These are phyloP conservation scores for Talaromyces sp. DNA, from an alignment of 2,329 filamentous ascomycete species.

Conservation along the genomic window DNA sequence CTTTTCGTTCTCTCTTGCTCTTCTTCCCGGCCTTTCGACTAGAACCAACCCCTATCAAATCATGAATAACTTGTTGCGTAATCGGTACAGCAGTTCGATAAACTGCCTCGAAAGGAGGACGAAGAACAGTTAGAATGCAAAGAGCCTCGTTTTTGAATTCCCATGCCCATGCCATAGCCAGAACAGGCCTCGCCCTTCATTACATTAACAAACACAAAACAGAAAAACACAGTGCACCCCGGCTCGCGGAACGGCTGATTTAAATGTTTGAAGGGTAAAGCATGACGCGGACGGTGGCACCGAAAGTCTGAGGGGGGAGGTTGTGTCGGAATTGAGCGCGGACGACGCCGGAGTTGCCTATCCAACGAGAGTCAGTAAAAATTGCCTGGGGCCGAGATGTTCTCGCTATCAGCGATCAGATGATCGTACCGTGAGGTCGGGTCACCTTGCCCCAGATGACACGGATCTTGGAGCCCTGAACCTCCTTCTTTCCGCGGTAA, in stretches of 20 bases:
- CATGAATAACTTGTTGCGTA: neutral
- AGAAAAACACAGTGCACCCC: slow-evolving; percentile 16
- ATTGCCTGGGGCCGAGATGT: neutral
- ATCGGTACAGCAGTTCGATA: neutral
- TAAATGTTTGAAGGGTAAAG: slow-evolving; percentile 98
- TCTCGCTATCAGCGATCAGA: neutral
- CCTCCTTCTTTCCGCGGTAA: slow-evolving; percentile 91
- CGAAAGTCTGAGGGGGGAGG: slow-evolving; percentile 94
- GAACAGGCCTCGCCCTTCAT: slow-evolving; percentile 3
- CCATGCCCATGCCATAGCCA: neutral
- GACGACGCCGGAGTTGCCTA: slow-evolving; percentile 96
- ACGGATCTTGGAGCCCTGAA: slow-evolving; percentile 96
- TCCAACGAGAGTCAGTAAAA: slow-evolving; percentile 6
- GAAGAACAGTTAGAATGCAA: neutral
- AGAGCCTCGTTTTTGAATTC: neutral
- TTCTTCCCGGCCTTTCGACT: neutral
- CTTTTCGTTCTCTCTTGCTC: neutral
- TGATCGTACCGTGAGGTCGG: slow-evolving; percentile 75
- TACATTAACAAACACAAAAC: slow-evolving; percentile 16
- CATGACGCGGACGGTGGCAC: slow-evolving; percentile 94
- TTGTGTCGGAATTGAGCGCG: slow-evolving; percentile 96
- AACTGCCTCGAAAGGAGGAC: neutral
- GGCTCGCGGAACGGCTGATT: slow-evolving; percentile 29
- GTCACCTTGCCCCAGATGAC: slow-evolving; percentile 99
- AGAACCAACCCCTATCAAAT: slow-evolving; percentile 2